phyloP scores from a whole-genome alignment of 352 stramenopile genomes.

The Globisporangium cylindrosporum region DNA sequence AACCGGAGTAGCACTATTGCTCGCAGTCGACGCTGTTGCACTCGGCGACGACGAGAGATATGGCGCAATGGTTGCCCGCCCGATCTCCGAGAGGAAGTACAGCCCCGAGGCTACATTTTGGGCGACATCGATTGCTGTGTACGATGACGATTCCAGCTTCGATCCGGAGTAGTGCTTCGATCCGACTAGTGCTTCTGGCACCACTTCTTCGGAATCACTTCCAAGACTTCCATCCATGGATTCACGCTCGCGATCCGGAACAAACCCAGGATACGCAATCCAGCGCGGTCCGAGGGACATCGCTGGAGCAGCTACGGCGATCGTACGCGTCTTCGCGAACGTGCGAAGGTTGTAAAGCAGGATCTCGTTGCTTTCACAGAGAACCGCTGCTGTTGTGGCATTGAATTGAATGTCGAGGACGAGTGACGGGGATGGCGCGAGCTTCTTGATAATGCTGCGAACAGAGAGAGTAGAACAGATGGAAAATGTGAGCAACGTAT shows the following conservation, averaged over 20 bases:
- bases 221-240: conserved; percentile 24
- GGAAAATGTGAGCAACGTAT: background rate
- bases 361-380: conserved; percentile 70
- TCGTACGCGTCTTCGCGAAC: conserved; percentile 40
- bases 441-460: conserved; percentile 41
- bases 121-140: conserved; percentile 76
- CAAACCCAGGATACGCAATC: conserved; percentile 63
- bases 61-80: conserved; percentile 60
- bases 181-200: conserved; percentile 25
- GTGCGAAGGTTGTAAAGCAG: conserved; percentile 58
- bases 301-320: conserved; percentile 49
- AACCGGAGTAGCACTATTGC: conserved; percentile 17
- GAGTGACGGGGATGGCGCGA: conserved; percentile 57
- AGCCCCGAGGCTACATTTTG: conserved; percentile 86
- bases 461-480: background rate
- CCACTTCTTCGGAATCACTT: conserved; percentile 50
- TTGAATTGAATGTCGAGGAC: conserved; percentile 76
- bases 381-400: conserved; percentile 41
- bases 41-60: conserved; percentile 71
- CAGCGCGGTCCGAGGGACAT: conserved; percentile 68
- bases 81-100: conserved; percentile 82
- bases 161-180: conserved; percentile 15
- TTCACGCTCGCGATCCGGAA: conserved; percentile 23
- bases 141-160: conserved; percentile 31
- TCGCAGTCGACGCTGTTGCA: conserved; percentile 16